Evolutionary conservation across 1,284 basidiomycete genomes (phyloP), one percentile per base, ranked within the genome.

Genomic region (Melanopsichium pennsylvanicum): DNA sequence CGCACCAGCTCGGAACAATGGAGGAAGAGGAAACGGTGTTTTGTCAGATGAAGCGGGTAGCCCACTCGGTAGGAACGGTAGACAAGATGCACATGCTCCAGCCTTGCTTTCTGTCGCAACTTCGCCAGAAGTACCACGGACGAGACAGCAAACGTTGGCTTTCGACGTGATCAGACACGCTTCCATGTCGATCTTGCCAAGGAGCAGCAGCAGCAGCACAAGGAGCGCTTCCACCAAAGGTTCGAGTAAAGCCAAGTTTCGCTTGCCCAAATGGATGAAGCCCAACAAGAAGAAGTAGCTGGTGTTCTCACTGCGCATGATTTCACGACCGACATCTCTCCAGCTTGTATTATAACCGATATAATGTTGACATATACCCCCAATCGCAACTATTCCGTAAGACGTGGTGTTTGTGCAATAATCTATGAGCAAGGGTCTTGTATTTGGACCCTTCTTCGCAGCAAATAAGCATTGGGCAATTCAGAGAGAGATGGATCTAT

Each of bases 211-310:
- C 4, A 57, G 56, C 47, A 66, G 55, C 48, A 67, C 56, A n/a
- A 42, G 44, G 16, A 56, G 47, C 4, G 27, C 44, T 1, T 52
- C 58, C 6, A 46, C 51, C 13, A 34, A 34, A 26, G 42, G 38
- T 1, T 54, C 55, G 15, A 29, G 35, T 25, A 62, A 48, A 31
- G 49, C 45, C 39, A 68, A 68, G 46, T 50, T 68, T 16, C 57
- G 49, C 41, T 34, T 68, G 42, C 64, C 64, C 11, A 61, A 42
- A 16, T 68, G 64, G 64, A 37, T 68, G 47, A 68, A 58, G 40
- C 52, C 43, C 13, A 38, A 42, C 19, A 60, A 47, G 23, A 67
- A 50, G 29, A 26, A 46, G 32, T 26, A 31, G 34, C 27, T 25
- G 15, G 34, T 8, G 12, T 16, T 36, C 13, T 19, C 12, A 8